Evolutionary conservation across 208 protist species (phyloP), one percentile per base, ranked within the genome.

Genomic region (Acanthamoeba triangularis): DNA sequence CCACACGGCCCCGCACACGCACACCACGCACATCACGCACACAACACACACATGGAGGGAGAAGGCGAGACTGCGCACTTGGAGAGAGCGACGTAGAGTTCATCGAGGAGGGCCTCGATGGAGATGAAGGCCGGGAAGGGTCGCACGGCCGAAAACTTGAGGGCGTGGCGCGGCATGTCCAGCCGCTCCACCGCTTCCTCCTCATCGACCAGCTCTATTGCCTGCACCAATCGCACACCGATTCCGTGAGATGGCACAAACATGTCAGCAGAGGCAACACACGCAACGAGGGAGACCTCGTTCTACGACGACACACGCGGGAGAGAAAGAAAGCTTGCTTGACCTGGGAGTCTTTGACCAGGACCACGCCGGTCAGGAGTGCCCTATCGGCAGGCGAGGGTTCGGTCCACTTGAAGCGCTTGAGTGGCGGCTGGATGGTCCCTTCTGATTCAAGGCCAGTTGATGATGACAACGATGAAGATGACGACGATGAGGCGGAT

Each of bases 321-420:
- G 56, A 61, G 56, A 25, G 56, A 61, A 76, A 28, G 4, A n/a
- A n/a, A n/a, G n/a, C n/a, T 2, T 16, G 25, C 28, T 35, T 5
- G 18, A 84, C 74, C 74, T 84, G 74, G 11, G 74, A 84, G 41
- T 84, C 74, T 35, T 52, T 84, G 8, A 84, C 74, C 41, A 84
- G 74, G 2, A 84, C 74, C n/a, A 84, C 74, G 44, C 74, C 74
- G 11, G 30, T 84, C 14, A 84, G 74, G 25, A 84, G 41, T 11
- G 74, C 20, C 23, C 14, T 84, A n/a, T 54, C 74, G 14, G 28
- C 74, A 41, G 74, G 74, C 41, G 74, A 84, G 11, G 74, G 74
- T 18, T 84, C 74, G 35, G 37, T 84, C 74, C 74, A 84, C n/a
- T 30, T 44, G 74, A 84, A 54, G 23, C 74, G 74, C 41, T 84